Conservation (phyloP, 129 eudicot species). For the Saussurea involucrata region DNA sequence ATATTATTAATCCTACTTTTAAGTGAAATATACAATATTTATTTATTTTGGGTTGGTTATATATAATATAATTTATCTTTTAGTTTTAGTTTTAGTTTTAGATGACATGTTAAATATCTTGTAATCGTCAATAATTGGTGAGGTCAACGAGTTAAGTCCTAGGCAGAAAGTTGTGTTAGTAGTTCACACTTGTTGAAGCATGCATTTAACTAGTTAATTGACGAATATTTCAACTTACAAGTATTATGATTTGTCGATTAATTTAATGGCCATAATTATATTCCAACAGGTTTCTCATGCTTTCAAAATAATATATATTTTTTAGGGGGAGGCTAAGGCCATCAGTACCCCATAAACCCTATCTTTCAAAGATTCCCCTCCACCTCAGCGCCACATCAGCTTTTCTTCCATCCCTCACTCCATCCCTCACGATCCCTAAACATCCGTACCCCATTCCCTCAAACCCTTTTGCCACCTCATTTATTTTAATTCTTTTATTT, state of each 20-base stretch:
- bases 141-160: not conserved
- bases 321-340: no score
- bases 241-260: not conserved
- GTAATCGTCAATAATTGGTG: not conserved
- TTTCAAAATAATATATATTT: not conserved
- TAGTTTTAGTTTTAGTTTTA: not conserved
- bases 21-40: no score
- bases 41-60: no score
- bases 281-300: not conserved
- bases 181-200: not conserved
- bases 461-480: no score
- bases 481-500: no score
- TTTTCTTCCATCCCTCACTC: no score
- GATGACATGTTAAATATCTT: not conserved
- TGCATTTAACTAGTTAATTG: not conserved
- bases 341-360: no score
- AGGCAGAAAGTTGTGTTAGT: not conserved
- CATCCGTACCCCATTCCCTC: no score
- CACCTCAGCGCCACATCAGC: no score
- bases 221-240: not conserved
- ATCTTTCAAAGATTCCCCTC: no score
- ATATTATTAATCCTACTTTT: no score
- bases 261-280: not conserved
- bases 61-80: not conserved
- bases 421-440: no score